Evolutionary conservation across 2,329 filamentous ascomycete genomes (phyloP), one percentile per base, ranked within the genome.

Genomic region (Monilinia fructigena): DNA sequence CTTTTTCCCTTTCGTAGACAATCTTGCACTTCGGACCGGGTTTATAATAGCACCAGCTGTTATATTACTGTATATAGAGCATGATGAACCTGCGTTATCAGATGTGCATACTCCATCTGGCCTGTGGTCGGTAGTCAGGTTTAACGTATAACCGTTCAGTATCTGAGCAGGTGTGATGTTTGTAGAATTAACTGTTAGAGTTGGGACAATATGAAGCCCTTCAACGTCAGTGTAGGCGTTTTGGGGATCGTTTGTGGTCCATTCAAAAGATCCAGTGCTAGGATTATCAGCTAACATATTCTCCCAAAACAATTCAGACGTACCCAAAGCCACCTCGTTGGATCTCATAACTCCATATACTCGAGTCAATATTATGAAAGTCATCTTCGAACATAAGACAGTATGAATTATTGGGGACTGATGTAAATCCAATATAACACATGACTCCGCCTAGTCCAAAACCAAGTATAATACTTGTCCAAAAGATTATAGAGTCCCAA

Each of bases 151-250:
- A 58, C 78, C 76, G 65, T 79, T 73, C 55, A 74, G 74, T 14
- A 82, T 73, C 42, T 80, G 74, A 50, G 77, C 76, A 18, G 72
- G 71, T 3, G 77, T 79, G 63, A 82, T 79, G 59, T 70, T 63
- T 0, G 78, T 80, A 0, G 75, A 77, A 61, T 79, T 74, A 38
- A 77, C 78, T 18, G 82, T 84, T 23, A 85, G 74, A 0, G 83
- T 85, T 10, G 82, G 83, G n/a, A 83, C 79, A 61, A 85, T 84
- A 73, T 84, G 82, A 52, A 85, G 77, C n/a, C 82, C 82, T 35
- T 80, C 75, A 0, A 70, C 74, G 70, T 83, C 80, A 47, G 80
- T 76, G 72, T 80, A 85, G 18, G 79, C 75, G 73, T 85, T 85
- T 63, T 72, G 74, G 0, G 75, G 68, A 68, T 83, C 81, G 4